Evolutionary conservation across 2,329 filamentous ascomycete genomes (phyloP), one percentile per base, ranked within the genome.

Genomic region (Paraphoma sp.): DNA sequence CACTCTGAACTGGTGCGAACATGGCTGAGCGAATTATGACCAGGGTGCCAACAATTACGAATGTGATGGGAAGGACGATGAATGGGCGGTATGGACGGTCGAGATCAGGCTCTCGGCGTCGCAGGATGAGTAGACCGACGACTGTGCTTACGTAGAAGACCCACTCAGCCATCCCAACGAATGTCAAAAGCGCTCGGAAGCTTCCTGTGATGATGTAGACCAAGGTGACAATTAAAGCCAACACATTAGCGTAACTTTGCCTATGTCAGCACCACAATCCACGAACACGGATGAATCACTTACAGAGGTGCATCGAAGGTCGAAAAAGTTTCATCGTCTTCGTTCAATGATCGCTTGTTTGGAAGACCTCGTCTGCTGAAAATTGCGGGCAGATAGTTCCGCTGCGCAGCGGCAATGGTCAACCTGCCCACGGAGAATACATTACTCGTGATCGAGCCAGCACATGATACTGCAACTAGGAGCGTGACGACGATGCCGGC

Each of bases 121-220:
- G 81, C 43, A 89, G 72, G 14, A 87, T 74, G 9, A 88, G 76
- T 1, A 85, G 82, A 0, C 86, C 86, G 0, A 87, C 64, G 0
- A 88, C 86, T 0, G 86, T 86, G 30, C 87, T 78, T 65, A 88
- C 86, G 75, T 88, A 88, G 72, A 88, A 89, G 0, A 86, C 82
- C 68, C 86, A 88, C 56, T 67, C 69, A 8, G 72, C 72, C 72
- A 76, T 75, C 14, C 72, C 72, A 28, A 73, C 71, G 47, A 76
- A 87, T 0, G 85, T 88, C 10, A 89, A 65, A 0, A 89, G 80
- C 0, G 84, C 82, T 33, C 86, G 81, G 75, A 89, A 88, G 69
- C 81, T 85, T 16, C 86, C 87, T 0, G 87, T 76, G 1, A 86
- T 65, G 31, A 89, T 86, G 69, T 88, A 89, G 1, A 87, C 53